Percentiles rank a stretch among this genome's conserved stretches.
Conservation (phyloP, 139 green algal species). For the Chlamydomonas incerta region DNA sequence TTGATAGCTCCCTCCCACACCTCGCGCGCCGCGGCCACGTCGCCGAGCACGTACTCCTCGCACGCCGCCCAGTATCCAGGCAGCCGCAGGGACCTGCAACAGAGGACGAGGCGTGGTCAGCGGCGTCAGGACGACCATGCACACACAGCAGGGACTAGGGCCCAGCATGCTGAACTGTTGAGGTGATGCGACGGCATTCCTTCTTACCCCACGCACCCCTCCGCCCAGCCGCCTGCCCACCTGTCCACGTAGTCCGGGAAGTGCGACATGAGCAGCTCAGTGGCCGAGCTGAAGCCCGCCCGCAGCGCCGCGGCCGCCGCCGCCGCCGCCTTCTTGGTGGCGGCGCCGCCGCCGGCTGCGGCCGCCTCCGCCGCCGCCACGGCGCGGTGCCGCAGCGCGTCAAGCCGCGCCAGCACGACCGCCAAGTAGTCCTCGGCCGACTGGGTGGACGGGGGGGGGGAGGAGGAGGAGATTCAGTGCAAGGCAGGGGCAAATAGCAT, state of each 20-base stretch:
- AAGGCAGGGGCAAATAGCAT: too few species aligned
- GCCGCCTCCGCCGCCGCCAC: not conserved
- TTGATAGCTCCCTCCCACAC: conserved; percentile 83
- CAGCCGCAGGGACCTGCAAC: conserved; percentile 59
- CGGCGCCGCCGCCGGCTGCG: not conserved
- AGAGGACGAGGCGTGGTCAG: too few species aligned
- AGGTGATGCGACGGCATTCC: too few species aligned
- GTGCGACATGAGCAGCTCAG: conserved; percentile 58
- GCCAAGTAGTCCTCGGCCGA: conserved; percentile 74
- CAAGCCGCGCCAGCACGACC: conserved; percentile 76
- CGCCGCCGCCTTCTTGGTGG: not conserved
- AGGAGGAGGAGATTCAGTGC: too few species aligned
- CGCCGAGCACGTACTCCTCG: conserved; percentile 61
- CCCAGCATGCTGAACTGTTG: too few species aligned
- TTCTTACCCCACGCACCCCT: too few species aligned
- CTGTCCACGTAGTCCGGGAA: conserved; percentile 74
- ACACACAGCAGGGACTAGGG: not conserved
- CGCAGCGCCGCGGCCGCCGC: conserved; percentile 18
- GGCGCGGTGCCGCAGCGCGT: conserved; percentile 63
- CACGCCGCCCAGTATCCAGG: conserved; percentile 79
- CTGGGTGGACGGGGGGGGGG: conserved; percentile 19
- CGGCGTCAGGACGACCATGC: not conserved
- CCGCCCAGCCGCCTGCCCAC: not conserved
- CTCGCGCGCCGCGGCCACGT: conserved; percentile 61
- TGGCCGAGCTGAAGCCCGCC: conserved; percentile 43